Percentiles rank a stretch among this genome's conserved stretches.
These are phyloP conservation scores for Cinnamomum micranthum DNA, from an alignment of 164 flowering plant species.

Conservation along the genomic window DNA sequence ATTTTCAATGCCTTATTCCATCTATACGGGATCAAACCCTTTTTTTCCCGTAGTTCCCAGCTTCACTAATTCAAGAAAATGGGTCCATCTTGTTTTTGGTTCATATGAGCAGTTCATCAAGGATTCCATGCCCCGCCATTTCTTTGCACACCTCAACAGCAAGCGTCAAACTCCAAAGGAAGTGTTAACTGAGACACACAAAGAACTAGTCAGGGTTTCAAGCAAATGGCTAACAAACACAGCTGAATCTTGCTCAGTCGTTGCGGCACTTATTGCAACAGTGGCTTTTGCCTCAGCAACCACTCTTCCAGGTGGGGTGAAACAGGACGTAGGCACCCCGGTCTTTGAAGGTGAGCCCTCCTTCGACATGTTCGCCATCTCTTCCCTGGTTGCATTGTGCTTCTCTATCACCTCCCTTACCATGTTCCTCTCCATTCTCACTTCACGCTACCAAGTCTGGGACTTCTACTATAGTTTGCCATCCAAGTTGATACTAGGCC, in stretches of 20 bases:
- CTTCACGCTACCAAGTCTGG: constrained; percentile 15
- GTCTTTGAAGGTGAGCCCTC: constrained; percentile 11
- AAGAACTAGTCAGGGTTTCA: constrained; percentile 7
- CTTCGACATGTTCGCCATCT: constrained; percentile 19
- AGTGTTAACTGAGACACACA: constrained; percentile 23
- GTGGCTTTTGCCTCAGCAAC: constrained; percentile 33
- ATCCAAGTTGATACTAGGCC: constrained; percentile 14
- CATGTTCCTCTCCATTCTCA: constrained; percentile 26
- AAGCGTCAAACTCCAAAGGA: constrained; percentile 16
- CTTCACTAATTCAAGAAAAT: neutral
- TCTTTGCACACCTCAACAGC: constrained; percentile 9
- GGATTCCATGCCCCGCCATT: constrained; percentile 16
- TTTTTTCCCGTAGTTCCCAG: too few relatives aligned
- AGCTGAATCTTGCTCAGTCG: constrained; percentile 23
- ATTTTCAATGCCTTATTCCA: too few relatives aligned
- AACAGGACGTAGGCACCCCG: constrained; percentile 8
- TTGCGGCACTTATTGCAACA: constrained; percentile 19
- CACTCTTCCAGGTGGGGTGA: constrained; percentile 22
- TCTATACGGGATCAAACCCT: neutral
- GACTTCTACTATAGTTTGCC: constrained; percentile 18
- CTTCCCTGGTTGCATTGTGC: constrained; percentile 25
- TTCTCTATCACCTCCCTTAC: constrained; percentile 21
- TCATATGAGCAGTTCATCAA: constrained; percentile 15
- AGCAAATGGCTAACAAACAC: constrained; percentile 25
- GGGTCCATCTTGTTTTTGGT: neutral